Evolutionary conservation across 169 alveolate genomes (phyloP).

Genomic region (Cyclospora cayetanensis): DNA sequence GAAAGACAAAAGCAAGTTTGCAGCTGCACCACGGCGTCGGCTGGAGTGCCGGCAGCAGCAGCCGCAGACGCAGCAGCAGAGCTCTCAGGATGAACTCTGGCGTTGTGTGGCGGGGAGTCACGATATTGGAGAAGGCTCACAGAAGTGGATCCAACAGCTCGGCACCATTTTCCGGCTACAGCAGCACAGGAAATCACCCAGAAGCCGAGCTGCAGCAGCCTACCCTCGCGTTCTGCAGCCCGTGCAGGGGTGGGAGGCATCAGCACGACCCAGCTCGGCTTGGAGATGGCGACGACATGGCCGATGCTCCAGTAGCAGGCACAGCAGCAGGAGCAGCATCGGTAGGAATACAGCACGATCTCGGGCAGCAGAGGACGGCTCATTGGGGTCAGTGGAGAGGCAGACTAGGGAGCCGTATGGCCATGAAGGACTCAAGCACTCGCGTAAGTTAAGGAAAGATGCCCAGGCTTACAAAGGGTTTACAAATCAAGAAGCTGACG

Average conservation of each 20-base stretch:
- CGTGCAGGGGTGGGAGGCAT: background rate
- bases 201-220: background rate
- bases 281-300: background rate
- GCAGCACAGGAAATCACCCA: background rate
- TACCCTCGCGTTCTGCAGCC: background rate
- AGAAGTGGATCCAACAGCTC: background rate
- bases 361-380: background rate
- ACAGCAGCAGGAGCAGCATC: conserved; percentile 6
- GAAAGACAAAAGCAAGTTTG: background rate
- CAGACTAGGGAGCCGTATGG: background rate
- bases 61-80: conserved; percentile 52
- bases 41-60: background rate
- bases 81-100: conserved; percentile 32
- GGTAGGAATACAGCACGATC: background rate
- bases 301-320: conserved; percentile 26
- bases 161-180: background rate
- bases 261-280: background rate
- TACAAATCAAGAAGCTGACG: background rate
- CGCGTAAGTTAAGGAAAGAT: background rate
- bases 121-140: background rate
- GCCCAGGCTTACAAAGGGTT: background rate
- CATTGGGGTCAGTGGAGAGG: background rate
- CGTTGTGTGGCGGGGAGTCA: conserved; percentile 1
- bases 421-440: background rate
- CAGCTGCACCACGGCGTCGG: background rate